Evolutionary conservation across 805 yeast species (phyloP).

Genomic region (Danielia oregonensis): DNA sequence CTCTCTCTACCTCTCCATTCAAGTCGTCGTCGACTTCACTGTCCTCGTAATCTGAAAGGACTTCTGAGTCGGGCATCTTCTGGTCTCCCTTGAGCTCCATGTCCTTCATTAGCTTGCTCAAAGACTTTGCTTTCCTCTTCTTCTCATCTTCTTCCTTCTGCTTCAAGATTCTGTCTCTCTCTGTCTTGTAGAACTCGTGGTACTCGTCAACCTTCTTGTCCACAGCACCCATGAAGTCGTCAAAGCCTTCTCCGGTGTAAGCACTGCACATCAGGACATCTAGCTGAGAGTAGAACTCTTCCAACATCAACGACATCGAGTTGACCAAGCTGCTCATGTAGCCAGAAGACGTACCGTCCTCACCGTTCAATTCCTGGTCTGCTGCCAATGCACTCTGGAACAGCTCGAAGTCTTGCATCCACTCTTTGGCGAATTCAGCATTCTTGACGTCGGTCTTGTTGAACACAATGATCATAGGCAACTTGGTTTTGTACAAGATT

Average conservation of each 20-base stretch:
- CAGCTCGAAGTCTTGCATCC: conserved; percentile 96
- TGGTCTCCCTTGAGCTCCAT: conserved; percentile 52
- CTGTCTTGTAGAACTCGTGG: conserved; percentile 75
- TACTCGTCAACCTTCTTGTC: conserved; percentile 86
- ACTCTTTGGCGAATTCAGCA: conserved; percentile 84
- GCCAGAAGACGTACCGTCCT: conserved; percentile 63
- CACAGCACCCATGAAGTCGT: conserved; percentile 80
- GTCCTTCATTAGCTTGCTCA: conserved; percentile 79
- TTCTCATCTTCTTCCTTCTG: conserved; percentile 76
- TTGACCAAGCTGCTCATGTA: conserved; percentile 93
- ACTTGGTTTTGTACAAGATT: conserved; percentile 87
- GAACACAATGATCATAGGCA: conserved; percentile 95
- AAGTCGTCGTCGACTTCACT: conserved; percentile 45
- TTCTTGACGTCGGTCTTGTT: conserved; percentile 89
- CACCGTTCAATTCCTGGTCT: conserved; percentile 65
- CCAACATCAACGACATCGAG: conserved; percentile 93
- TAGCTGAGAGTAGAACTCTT: conserved; percentile 89
- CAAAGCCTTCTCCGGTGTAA: conserved; percentile 91
- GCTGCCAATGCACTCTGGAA: conserved; percentile 76
- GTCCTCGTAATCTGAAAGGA: conserved; percentile 48
- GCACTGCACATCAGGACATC: conserved; percentile 94
- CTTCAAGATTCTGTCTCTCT: conserved; percentile 76
- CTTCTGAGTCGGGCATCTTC: conserved; percentile 35
- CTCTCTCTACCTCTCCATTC: conserved; percentile 46
- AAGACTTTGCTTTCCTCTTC: conserved; percentile 63